Base-by-base conservation (phyloP, 805 yeast genomes). In the Saturnispora hagleri region DNA sequence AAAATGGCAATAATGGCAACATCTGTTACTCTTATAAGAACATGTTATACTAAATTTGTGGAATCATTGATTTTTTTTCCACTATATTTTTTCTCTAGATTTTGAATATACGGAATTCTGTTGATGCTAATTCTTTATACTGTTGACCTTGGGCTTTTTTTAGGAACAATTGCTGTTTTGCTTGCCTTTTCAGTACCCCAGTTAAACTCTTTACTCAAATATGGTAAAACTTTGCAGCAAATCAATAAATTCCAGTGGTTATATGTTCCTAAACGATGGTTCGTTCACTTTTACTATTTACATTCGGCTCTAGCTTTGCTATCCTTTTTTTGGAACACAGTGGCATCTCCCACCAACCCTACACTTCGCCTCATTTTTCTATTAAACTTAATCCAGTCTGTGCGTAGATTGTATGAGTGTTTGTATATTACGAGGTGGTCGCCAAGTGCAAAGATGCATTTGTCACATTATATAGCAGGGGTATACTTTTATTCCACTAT, bases 381-480 rank as follows among this genome's bases (percentile, higher is more conserved):
- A 5, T 51, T 69, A 38, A 67, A 64, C 46, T 22, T 70, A n/a
- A 52, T 76, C 2, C 93, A 86, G 59, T 76, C 82, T 1, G 17
- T 67, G 2, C 67, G 89, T 59, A 68, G 93, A 54, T 54, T 72
- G 2, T 68, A 69, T 46, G 93, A 86, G 62, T 77, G 85, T 43
- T 52, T 69, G 2, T 69, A 58, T 48, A 70, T 85, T 20, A 70
- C 76, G 38, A 76, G 71, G 36, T 80, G 75, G 61, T 69, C 75
- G 3, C 43, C 62, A 2, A 59, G 60, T 1, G 73, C 89, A 2
- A 73, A 73, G 53, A 85, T 86, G 71, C 82, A 84, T 60, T 58
- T 84, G 36, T 69, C 79, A 1, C 93, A 86, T 65, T 86, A 84
- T 58, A 47, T 80, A 1, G 83, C 77, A 4, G 95, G 93, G 0